A percentile compares a stretch with the other conserved stretches of the same genome.
phyloP scores from a whole-genome alignment of 1,284 basidiomycete species.

The Puccinia coronata region DNA sequence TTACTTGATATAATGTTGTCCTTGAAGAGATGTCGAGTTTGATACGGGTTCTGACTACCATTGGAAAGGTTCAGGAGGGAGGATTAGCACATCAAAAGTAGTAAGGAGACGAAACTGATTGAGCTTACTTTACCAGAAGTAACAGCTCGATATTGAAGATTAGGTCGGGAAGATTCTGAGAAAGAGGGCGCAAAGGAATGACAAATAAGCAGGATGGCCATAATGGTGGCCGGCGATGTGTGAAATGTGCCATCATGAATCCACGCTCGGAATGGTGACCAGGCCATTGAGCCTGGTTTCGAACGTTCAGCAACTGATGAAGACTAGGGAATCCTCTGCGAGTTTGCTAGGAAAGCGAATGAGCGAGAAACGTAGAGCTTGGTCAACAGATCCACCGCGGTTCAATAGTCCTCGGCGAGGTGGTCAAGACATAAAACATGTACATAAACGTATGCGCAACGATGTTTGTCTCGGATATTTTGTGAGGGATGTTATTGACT shows the following conservation, averaged over 20 bases:
- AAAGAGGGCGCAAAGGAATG: background rate
- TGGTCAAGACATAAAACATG: too few species aligned
- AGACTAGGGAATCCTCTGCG: background rate
- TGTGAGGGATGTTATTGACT: too few species aligned
- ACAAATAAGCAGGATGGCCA: background rate
- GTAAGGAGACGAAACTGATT: background rate
- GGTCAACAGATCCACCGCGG: background rate
- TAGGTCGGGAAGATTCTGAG: background rate
- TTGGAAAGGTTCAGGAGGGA: constrained; percentile 5
- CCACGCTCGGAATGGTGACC: background rate
- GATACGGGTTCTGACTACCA: background rate
- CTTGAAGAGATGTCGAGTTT: constrained; percentile 14
- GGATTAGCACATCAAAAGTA: too few species aligned
- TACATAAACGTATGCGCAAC: too few species aligned
- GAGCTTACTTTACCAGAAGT: background rate
- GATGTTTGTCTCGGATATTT: too few species aligned
- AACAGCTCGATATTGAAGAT: background rate
- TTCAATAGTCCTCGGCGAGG: too few species aligned
- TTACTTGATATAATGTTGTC: constrained; percentile 15
- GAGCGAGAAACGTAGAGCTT: too few species aligned
- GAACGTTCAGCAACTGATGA: background rate
- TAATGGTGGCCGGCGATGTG: background rate
- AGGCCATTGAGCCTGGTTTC: constrained; percentile 11
- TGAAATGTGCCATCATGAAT: constrained; percentile 5
- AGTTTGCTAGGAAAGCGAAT: too few species aligned